Base-by-base conservation (phyloP, 2,329 filamentous ascomycete genomes). In the Sarocladium strictum region DNA sequence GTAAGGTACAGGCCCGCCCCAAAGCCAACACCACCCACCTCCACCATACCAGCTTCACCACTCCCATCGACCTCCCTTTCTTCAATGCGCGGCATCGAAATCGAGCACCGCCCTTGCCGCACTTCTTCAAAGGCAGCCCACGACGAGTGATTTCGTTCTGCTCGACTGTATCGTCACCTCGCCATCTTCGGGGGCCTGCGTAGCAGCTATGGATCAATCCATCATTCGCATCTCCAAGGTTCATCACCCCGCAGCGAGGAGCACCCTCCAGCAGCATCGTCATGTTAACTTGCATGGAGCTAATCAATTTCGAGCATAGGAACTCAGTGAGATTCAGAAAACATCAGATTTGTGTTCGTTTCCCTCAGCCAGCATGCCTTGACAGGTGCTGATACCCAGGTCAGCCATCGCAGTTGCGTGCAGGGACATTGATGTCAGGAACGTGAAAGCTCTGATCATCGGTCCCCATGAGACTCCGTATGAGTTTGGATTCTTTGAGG, bases 401-500 rank as follows among this genome's bases (percentile, higher is more conserved):
- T 3, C 29, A 92, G 90, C 92, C 27, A 81, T 97, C 59, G 90
- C 90, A 11, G 91, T 97, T 50, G 88, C 89, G 55, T 96, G 89
- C 67, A 81, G 88, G 53, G 94, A 97, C 70, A 80, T 85, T 61
- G 91, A 99, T 69, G 89, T 97, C 57, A 87, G 92, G 54, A 87
- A 90, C 67, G 86, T 97, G 51, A 87, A 85, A 66, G 90, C 92
- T 50, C 71, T 97, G 59, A 93, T 97, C 63, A 84, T 97, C 61
- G 94, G 94, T 0, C 93, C 94, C 23, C 90, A 93, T 60, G 92
- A 94, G 62, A 96, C 92, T 1, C 92, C 93, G 0, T 99, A 99
- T 69, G 92, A 97, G 69, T 97, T 95, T 66, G 94, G 94, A 2
- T 97, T 97, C 73, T 97, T 96, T 66, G 91, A 97, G 79, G 91